A percentile compares a stretch with the other conserved stretches of the same genome.
These are phyloP conservation scores for Thalassiosira ordinaria DNA, from an alignment of 352 stramenopile species.

Conservation along the genomic window DNA sequence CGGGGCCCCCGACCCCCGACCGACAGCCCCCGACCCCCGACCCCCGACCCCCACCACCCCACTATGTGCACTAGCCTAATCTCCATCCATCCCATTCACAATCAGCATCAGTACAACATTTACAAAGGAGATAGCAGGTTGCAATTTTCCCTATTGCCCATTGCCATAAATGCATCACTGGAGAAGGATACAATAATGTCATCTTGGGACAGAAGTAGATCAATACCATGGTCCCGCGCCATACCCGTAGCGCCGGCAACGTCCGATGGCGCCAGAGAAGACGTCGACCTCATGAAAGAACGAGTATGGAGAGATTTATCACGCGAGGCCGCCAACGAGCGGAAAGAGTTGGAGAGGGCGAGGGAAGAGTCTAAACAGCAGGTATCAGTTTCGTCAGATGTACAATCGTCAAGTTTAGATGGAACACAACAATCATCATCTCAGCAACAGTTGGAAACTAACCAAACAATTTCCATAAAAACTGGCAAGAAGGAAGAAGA, in stretches of 20 bases:
- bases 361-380: not conserved
- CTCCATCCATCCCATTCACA: too few species aligned
- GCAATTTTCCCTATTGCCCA: too few species aligned
- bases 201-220: conserved; percentile 77
- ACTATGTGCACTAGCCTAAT: too few species aligned
- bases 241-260: conserved; percentile 52
- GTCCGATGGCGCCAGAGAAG: conserved; percentile 42
- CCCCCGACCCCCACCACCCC: too few species aligned
- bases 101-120: too few species aligned
- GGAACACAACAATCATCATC: conserved; percentile 14
- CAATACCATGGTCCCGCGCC: conserved; percentile 71
- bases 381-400: not conserved
- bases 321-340: conserved; percentile 58
- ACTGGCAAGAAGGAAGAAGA: conserved; percentile 26
- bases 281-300: conserved; percentile 63
- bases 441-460: too few species aligned
- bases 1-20: too few species aligned
- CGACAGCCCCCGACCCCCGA: too few species aligned
- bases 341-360: conserved; percentile 38
- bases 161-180: too few species aligned
- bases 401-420: not conserved
- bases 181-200: conserved; percentile 79
- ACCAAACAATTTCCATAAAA: conserved; percentile 1
- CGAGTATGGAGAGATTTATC: conserved; percentile 68
- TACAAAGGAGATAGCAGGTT: too few species aligned